Conservation (phyloP, 495 filamentous ascomycete species). For the Penicillium crystallinum region DNA sequence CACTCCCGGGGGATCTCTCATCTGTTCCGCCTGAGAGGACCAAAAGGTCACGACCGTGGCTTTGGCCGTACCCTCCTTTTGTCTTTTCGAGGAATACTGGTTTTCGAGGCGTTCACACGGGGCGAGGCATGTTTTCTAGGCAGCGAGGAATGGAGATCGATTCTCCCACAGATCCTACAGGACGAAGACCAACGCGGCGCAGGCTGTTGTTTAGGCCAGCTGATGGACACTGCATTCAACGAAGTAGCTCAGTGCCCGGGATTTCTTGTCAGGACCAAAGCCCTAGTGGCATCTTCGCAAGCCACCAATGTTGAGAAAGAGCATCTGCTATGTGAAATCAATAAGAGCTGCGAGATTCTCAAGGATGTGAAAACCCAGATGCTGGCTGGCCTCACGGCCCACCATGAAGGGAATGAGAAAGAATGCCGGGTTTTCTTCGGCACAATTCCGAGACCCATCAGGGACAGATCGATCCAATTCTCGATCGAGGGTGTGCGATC, state of each 20-base stretch:
- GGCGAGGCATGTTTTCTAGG: slow-evolving; percentile 29
- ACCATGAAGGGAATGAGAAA: neutral
- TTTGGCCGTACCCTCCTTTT: slow-evolving; percentile 26
- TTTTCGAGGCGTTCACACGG: slow-evolving; percentile 24
- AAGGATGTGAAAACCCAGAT: neutral
- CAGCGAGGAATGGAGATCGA: slow-evolving; percentile 23
- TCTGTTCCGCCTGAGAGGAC: slow-evolving; percentile 27
- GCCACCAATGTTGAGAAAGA: neutral
- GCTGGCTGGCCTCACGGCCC: neutral
- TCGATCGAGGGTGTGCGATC: neutral
- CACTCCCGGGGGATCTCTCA: slow-evolving; percentile 32
- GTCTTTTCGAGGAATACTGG: slow-evolving; percentile 27
- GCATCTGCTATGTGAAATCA: neutral
- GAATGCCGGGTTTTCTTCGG: neutral
- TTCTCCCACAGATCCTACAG: slow-evolving; percentile 14
- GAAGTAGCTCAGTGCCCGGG: slow-evolving; percentile 25
- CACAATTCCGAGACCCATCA: neutral
- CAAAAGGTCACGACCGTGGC: slow-evolving; percentile 20
- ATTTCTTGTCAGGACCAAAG: slow-evolving; percentile 15
- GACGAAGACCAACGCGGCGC: slow-evolving; percentile 12
- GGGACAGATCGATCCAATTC: neutral
- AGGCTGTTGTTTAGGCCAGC: slow-evolving; percentile 11
- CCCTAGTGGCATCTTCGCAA: slow-evolving; percentile 1
- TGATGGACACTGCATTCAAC: slow-evolving; percentile 22
- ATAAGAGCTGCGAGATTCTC: neutral